Evolutionary conservation across 768 basidiomycete species (phyloP).

Genomic region (Boletus tylopilopsis): DNA sequence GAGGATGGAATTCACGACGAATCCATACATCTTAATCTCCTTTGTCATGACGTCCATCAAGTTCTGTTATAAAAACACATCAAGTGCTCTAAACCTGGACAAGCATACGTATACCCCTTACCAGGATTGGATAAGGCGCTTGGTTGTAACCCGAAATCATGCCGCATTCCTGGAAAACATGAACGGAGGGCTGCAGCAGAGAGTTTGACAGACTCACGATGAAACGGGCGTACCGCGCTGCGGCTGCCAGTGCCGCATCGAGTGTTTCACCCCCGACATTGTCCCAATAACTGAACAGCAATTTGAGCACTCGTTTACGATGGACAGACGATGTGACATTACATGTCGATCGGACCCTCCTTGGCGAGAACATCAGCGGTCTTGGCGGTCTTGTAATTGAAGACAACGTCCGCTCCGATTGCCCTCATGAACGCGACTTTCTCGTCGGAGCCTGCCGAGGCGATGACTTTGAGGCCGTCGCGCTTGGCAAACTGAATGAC

Average conservation of each 20-base stretch:
- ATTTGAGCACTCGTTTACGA: neutral
- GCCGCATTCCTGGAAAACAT: neutral
- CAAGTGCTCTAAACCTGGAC: neutral
- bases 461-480: slow-evolving; percentile 8
- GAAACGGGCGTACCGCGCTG: slow-evolving; percentile 5
- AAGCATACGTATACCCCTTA: neutral
- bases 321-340: neutral
- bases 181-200: neutral
- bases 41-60: neutral
- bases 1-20: neutral
- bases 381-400: slow-evolving; percentile 5
- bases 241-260: neutral
- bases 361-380: slow-evolving; percentile 4
- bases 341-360: slow-evolving; percentile 4
- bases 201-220: neutral
- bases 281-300: neutral
- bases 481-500: slow-evolving; percentile 8
- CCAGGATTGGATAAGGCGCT: neutral
- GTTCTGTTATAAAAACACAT: neutral
- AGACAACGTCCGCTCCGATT: neutral
- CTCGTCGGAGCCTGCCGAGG: slow-evolving; percentile 2
- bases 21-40: slow-evolving; percentile 1
- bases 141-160: slow-evolving; percentile 2
- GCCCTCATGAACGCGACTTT: slow-evolving; percentile 5
- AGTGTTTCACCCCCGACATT: slow-evolving; percentile 4